Conservation (phyloP, 2,329 filamentous ascomycete genomes). For the Fusarium beomiforme region DNA sequence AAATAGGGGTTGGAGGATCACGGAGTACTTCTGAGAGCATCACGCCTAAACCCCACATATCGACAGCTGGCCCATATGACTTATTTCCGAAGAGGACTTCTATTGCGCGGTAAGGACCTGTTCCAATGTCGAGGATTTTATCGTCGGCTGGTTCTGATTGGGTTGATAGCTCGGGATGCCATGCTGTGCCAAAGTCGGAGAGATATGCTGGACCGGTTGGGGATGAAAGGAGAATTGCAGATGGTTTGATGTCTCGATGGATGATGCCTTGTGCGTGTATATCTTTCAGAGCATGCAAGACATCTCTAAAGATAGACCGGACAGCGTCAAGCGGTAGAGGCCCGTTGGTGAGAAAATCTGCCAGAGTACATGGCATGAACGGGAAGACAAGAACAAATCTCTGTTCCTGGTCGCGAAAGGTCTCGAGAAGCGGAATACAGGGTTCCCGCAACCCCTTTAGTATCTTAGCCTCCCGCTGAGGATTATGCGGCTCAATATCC, state of each 20-base stretch:
- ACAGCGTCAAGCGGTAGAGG: slow-evolving; percentile 48
- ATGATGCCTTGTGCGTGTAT: slow-evolving; percentile 82
- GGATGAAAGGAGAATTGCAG: slow-evolving; percentile 80
- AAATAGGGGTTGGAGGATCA: slow-evolving; percentile 70
- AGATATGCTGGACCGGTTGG: slow-evolving; percentile 78
- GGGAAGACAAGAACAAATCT: slow-evolving; percentile 86
- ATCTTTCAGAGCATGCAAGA: slow-evolving; percentile 76
- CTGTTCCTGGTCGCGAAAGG: slow-evolving; percentile 76
- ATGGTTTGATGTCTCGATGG: slow-evolving; percentile 94
- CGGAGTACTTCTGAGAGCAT: slow-evolving; percentile 81
- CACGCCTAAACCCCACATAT: slow-evolving; percentile 90
- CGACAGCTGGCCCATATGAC: slow-evolving; percentile 75
- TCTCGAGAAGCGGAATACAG: slow-evolving; percentile 74
- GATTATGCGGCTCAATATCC: slow-evolving; percentile 83
- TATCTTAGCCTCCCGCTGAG: slow-evolving; percentile 80
- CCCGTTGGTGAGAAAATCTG: slow-evolving; percentile 67
- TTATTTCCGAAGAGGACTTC: slow-evolving; percentile 89
- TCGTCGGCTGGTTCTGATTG: slow-evolving; percentile 71
- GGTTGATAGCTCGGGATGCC: slow-evolving; percentile 71
- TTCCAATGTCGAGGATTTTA: slow-evolving; percentile 94
- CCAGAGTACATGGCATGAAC: slow-evolving; percentile 79
- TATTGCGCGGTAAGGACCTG: slow-evolving; percentile 88
- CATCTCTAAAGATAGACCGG: slow-evolving; percentile 65
- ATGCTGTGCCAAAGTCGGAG: slow-evolving; percentile 92
- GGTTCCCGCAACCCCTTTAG: slow-evolving; percentile 67